Base-by-base conservation (phyloP, 176 grass and related monocot genomes). In the Carex scoparia region DNA sequence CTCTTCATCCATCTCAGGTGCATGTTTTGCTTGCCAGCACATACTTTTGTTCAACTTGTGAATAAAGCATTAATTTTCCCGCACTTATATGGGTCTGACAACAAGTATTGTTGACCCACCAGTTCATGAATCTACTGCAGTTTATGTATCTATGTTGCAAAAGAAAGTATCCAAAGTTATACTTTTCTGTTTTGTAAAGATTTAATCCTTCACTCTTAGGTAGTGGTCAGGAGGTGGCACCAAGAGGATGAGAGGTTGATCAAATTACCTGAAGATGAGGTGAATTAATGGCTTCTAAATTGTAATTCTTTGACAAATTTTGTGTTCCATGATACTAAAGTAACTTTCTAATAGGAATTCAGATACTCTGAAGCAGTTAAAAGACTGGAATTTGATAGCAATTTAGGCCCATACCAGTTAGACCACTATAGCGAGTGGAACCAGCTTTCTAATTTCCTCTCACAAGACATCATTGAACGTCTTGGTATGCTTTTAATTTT, bases 301-400 rank as follows among this genome's bases (percentile, higher is more conserved):
- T 58, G 27, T 30, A 3, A 56, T 55, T 88, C 10, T 56, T 78
- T 81, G 27, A n/a, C 30, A 31, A 23, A 63, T 48, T 66, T 83
- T 30, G 42, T 28, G 51, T 65, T 51, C 38, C 6, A 49, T 66
- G 19, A 18, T 84, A 80, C 86, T 90, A 42, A 91, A 63, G 18
- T 86, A 84, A 84, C 38, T 92, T 97, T 85, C 14, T 86, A 69
- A 82, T 90, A 98, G 95, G 95, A 94, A 82, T 81, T 84, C 75
- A 90, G 92, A 84, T 98, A 93, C 79, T 86, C 91, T 78, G 95
- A 98, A 90, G 90, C 89, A 38, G 95, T 91, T 80, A 93, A 83
- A 66, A 57, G 27, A 53, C 88, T 98, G 1, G 95, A 94, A 78
- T 98, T 94, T 83, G 91, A 98, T 84, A 69, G 83, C 74, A 86